Evolutionary conservation across 1,284 basidiomycete genomes (phyloP).

Genomic region (Leucoagaricus sp.): DNA sequence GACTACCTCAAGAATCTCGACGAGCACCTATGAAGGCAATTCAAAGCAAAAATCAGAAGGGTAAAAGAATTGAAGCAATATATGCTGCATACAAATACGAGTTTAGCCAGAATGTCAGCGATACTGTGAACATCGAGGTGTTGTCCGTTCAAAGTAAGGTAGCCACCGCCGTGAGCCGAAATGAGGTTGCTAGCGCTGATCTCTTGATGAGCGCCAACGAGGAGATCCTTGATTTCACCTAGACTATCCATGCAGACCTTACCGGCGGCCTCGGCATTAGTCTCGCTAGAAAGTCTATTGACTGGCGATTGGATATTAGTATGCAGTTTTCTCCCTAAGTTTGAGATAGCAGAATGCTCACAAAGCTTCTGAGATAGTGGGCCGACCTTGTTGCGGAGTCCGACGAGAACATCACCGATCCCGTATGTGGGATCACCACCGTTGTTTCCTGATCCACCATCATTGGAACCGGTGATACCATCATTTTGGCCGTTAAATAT

Average conservation of each 20-base stretch:
- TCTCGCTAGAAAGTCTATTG: not conserved
- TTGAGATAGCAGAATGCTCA: not conserved
- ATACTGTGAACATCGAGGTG: not conserved
- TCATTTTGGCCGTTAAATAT: not conserved
- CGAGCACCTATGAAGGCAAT: not conserved
- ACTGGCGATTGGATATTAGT: not conserved
- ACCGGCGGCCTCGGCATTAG: not conserved
- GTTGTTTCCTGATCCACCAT: not conserved
- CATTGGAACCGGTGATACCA: not conserved
- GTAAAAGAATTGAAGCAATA: not conserved
- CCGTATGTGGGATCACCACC: not conserved
- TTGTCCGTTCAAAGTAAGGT: not conserved
- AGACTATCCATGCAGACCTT: not conserved
- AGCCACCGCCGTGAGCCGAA: not conserved
- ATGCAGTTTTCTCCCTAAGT: not conserved
- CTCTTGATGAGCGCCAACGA: not conserved
- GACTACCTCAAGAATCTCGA: not conserved
- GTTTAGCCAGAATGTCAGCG: not conserved
- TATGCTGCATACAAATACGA: not conserved
- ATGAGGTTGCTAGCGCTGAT: not conserved
- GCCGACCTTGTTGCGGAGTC: not conserved
- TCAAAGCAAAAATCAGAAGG: not conserved
- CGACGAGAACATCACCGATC: not conserved
- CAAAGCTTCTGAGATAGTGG: not conserved
- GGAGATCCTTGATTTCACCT: not conserved